These are phyloP conservation scores for Paradendryphiella salina DNA, from an alignment of 2,329 filamentous ascomycete species.

Conservation along the genomic window DNA sequence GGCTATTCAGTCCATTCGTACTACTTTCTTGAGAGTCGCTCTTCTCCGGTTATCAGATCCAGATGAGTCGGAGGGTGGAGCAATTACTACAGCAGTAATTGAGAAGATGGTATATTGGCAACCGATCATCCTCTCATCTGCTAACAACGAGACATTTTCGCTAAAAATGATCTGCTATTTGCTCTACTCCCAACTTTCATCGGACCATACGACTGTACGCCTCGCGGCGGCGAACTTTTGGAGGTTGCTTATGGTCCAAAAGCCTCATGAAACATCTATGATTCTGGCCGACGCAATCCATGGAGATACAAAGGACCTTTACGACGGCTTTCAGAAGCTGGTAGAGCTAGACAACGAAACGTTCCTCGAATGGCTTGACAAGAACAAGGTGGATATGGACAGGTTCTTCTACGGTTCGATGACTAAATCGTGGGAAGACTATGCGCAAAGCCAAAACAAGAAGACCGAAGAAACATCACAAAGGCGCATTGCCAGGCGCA, in stretches of 20 bases:
- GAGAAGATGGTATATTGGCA: conserved; percentile 95
- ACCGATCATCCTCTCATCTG: conserved; percentile 78
- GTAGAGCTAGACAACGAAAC: conserved; percentile 86
- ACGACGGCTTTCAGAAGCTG: conserved; percentile 77
- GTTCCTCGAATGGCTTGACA: conserved; percentile 86
- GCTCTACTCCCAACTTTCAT: conserved; percentile 85
- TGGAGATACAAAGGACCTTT: conserved; percentile 70
- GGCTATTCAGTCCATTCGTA: conserved; percentile 74
- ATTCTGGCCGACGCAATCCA: conserved; percentile 74
- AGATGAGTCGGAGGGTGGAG: conserved; percentile 66
- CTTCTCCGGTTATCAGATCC: conserved; percentile 82
- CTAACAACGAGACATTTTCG: conserved; percentile 78
- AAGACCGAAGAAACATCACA: conserved; percentile 76
- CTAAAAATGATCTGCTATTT: conserved; percentile 89
- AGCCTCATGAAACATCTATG: conserved; percentile 76
- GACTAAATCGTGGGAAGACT: conserved; percentile 84
- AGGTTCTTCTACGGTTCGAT: conserved; percentile 79
- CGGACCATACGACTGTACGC: conserved; percentile 67
- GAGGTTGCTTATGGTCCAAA: conserved; percentile 92
- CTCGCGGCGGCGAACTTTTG: conserved; percentile 80
- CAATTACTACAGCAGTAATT: conserved; percentile 71
- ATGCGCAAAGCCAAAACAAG: conserved; percentile 79
- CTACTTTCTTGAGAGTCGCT: conserved; percentile 76
- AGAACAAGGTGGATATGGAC: conserved; percentile 77
- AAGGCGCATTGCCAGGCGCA: conserved; percentile 70